These are phyloP conservation scores for Hymenoscyphus infarciens DNA, from an alignment of 2,329 filamentous ascomycete species.

Conservation along the genomic window DNA sequence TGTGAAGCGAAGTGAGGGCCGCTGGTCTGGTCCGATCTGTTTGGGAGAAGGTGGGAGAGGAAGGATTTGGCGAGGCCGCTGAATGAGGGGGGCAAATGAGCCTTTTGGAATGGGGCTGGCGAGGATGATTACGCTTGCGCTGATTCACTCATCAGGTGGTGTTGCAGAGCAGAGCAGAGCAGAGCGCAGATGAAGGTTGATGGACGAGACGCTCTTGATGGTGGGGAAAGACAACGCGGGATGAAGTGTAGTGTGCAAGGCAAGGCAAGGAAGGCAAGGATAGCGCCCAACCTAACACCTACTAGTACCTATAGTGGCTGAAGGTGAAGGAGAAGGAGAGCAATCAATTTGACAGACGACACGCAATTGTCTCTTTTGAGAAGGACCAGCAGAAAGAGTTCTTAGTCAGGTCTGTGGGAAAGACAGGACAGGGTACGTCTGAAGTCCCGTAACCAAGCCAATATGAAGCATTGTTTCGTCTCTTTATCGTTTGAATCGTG, in stretches of 20 bases:
- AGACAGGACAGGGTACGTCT: no score
- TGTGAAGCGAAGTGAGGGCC: background rate
- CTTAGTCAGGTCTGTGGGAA: no score
- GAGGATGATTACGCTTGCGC: background rate
- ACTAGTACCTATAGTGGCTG: no score
- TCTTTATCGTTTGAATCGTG: background rate
- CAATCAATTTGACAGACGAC: background rate
- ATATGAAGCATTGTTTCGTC: background rate
- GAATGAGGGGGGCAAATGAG: background rate
- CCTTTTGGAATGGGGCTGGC: background rate
- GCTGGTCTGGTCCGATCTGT: background rate
- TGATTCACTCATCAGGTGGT: constrained; percentile 4
- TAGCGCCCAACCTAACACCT: background rate
- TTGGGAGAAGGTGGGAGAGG: background rate
- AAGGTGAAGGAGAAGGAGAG: no score
- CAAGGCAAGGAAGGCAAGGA: background rate
- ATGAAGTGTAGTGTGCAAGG: background rate
- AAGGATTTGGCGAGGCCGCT: background rate
- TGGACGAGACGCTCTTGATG: no score
- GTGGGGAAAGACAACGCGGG: background rate
- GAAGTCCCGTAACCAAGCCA: background rate
- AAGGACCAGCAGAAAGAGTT: no score
- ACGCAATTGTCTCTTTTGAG: no score
- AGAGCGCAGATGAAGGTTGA: background rate
- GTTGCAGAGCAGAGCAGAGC: background rate